Evolutionary conservation across 2,329 filamentous ascomycete genomes (phyloP).

Genomic region (Nannizzia gypsea): DNA sequence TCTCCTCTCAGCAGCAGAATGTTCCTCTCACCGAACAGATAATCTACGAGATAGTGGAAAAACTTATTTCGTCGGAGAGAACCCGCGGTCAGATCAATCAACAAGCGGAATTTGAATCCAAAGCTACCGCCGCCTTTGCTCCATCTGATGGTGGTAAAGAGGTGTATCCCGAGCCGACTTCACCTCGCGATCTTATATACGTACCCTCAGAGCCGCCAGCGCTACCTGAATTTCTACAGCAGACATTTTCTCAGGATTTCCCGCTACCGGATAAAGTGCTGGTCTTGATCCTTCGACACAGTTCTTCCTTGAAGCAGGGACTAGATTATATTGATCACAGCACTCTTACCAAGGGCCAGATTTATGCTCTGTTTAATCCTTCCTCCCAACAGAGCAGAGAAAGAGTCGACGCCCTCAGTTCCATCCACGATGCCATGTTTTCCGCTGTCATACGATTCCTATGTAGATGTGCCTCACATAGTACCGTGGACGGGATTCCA

Average conservation of each 20-base stretch:
- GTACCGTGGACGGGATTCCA: slow-evolving; percentile 12
- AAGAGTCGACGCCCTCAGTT: slow-evolving; percentile 17
- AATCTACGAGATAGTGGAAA: slow-evolving; percentile 47
- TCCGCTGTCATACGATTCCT: slow-evolving; percentile 36
- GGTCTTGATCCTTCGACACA: slow-evolving; percentile 39
- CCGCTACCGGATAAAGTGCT: slow-evolving; percentile 35
- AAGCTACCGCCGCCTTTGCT: slow-evolving; percentile 15
- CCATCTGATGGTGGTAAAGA: slow-evolving; percentile 48
- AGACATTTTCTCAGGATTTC: slow-evolving; percentile 39
- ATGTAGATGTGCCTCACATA: slow-evolving; percentile 17
- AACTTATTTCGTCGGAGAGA: slow-evolving; percentile 34
- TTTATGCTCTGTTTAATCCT: slow-evolving; percentile 6
- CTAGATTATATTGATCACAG: slow-evolving; percentile 33
- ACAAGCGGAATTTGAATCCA: neutral
- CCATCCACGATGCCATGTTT: slow-evolving; percentile 29
- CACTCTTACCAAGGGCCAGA: slow-evolving; percentile 23
- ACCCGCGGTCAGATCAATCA: neutral
- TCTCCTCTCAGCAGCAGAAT: slow-evolving; percentile 41
- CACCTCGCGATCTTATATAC: slow-evolving; percentile 47
- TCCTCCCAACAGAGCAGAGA: neutral
- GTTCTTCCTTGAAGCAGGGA: slow-evolving; percentile 30
- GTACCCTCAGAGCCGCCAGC: slow-evolving; percentile 43
- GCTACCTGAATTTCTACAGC: slow-evolving; percentile 39
- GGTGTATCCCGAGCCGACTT: slow-evolving; percentile 43
- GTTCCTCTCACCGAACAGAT: slow-evolving; percentile 29